Evolutionary conservation across 805 yeast genomes (phyloP), one percentile per base, ranked within the genome.

Genomic region (Teunomyces panamensis): DNA sequence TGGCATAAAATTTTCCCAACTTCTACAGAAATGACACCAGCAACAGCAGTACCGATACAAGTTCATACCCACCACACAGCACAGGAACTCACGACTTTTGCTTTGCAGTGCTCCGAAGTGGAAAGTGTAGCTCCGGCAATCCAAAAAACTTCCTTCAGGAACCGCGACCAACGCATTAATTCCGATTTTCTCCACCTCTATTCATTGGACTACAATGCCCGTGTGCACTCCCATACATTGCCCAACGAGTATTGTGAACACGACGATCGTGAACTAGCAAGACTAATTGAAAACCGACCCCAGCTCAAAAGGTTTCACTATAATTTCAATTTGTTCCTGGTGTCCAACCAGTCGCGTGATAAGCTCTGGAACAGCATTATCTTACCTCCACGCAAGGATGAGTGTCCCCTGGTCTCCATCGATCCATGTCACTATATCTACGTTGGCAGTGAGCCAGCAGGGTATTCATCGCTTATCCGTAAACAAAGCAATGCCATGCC

Each of bases 361-460:
- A 75, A 78, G 56, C 60, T 81, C 41, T 80, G 84, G 84, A 67
- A 70, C 32, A 71, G 68, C 35, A 82, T 81, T 11, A 69, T 81
- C 4, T 58, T 82, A 29, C 74, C 77, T 3, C 84, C 85, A 20
- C 65, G 85, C 39, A 48, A 52, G 1, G 87, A 81, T 52, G 49
- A 55, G 1, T 49, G 58, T 8, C 72, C 71, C 1, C 20, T 39
- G 6, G 24, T 34, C 10, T 33, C 46, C 17, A 56, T 69, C 9
- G 60, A 64, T 49, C 47, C 51, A 37, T 48, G 52, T n/a, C 27
- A 46, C 16, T 64, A 63, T 49, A 45, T 64, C 8, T 59, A 57
- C 35, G 57, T 64, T 9, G 66, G 67, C 28, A 56, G 54, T 10
- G 56, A 52, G 26, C 45, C 43, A 9, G 49, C 43, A 5, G 44